Conservation (phyloP, 208 protist genomes). For the Willaertia magna region DNA sequence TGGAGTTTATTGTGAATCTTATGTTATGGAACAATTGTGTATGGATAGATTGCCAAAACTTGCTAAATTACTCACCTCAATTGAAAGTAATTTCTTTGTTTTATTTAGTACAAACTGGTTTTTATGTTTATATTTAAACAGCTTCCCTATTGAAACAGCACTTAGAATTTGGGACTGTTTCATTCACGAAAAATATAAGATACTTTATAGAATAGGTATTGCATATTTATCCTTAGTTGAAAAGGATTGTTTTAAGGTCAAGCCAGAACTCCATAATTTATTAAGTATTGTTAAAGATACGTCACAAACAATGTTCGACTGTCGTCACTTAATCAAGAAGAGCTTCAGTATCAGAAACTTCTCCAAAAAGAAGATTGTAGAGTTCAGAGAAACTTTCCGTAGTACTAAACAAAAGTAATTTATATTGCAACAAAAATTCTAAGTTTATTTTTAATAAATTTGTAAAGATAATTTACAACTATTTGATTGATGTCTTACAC, state of each 20-base stretch:
- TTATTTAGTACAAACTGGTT: background rate
- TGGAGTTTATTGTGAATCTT: background rate
- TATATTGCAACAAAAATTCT: no score
- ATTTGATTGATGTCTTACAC: no score
- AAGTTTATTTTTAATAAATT: no score
- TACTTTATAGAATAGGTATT: background rate
- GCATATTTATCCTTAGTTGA: background rate
- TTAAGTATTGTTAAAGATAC: background rate
- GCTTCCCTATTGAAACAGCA: background rate
- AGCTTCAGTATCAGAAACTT: background rate
- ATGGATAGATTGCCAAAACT: background rate
- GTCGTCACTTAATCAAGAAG: background rate
- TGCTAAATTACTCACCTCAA: background rate
- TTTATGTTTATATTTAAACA: background rate
- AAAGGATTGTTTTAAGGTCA: background rate
- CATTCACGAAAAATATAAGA: background rate
- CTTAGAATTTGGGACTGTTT: slow-evolving; percentile 1
- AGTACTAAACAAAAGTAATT: no score
- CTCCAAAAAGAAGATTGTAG: background rate
- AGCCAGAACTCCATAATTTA: background rate
- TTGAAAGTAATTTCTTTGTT: background rate
- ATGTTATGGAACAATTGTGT: background rate
- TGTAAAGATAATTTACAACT: no score
- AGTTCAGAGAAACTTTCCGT: background rate
- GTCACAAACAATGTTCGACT: background rate